Evolutionary conservation across 1,284 basidiomycete genomes (phyloP).

Genomic region (Puccinia horiana): DNA sequence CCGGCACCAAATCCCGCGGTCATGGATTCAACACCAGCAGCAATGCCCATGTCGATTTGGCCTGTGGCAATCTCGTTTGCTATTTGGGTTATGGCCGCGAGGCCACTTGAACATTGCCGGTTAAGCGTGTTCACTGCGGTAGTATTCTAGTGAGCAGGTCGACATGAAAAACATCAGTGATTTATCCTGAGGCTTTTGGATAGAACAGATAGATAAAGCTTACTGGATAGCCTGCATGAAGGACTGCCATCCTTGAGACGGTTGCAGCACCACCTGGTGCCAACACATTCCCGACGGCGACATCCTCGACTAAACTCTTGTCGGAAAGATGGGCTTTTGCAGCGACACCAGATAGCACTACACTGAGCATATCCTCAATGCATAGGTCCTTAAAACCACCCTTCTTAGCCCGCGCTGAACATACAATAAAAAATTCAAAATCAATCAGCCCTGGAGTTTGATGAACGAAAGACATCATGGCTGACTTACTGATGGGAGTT

Average conservation of each 20-base stretch:
- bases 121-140: slow-evolving; percentile 84
- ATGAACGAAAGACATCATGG: neutral
- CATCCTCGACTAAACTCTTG: slow-evolving; percentile 80
- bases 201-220: neutral
- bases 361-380: slow-evolving; percentile 84
- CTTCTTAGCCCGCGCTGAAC: slow-evolving; percentile 66
- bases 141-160: slow-evolving; percentile 14
- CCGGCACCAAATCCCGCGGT: slow-evolving; percentile 77
- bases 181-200: slow-evolving; percentile 62
- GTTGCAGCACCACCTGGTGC: slow-evolving; percentile 86
- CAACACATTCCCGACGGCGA: slow-evolving; percentile 90
- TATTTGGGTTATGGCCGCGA: slow-evolving; percentile 84
- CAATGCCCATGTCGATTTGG: slow-evolving; percentile 61
- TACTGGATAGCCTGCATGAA: slow-evolving; percentile 83
- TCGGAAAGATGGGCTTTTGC: slow-evolving; percentile 61
- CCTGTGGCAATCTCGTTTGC: slow-evolving; percentile 74
- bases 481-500: slow-evolving; percentile 43
- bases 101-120: slow-evolving; percentile 89
- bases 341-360: slow-evolving; percentile 72
- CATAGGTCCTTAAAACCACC: slow-evolving; percentile 91
- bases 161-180: neutral
- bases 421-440: neutral
- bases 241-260: slow-evolving; percentile 88
- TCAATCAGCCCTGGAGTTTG: neutral
- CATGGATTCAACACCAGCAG: slow-evolving; percentile 95